Percentiles rank a stretch among this genome's conserved stretches.
Evolutionary conservation across 768 basidiomycete species (phyloP).

Genomic region (Phaeotremella skinneri): DNA sequence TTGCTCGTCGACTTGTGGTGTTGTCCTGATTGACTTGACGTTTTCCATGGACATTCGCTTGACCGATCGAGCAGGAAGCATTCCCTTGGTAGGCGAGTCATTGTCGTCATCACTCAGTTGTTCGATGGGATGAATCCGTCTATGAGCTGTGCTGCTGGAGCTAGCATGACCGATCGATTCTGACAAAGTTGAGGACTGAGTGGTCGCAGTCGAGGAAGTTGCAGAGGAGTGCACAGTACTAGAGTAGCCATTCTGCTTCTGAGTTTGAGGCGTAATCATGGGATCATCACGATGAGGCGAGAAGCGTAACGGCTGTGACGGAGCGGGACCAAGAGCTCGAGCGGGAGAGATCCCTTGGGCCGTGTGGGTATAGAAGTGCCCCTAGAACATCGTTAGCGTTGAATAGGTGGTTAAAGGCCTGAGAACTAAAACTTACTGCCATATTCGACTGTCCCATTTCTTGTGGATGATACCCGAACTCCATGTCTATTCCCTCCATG

Average conservation of each 20-base stretch:
- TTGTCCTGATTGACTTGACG: background rate
- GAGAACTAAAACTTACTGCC: background rate
- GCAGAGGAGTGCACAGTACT: constrained; percentile 29
- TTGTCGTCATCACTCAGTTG: constrained; percentile 34
- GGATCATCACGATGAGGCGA: constrained; percentile 22
- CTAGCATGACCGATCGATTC: constrained; percentile 14
- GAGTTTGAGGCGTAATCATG: constrained; percentile 32
- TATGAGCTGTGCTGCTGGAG: constrained; percentile 12
- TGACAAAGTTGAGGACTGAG: constrained; percentile 15
- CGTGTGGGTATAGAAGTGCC: constrained; percentile 10
- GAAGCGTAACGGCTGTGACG: constrained; percentile 25
- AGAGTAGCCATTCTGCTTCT: constrained; percentile 22
- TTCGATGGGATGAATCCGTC: background rate
- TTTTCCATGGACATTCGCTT: constrained; percentile 1
- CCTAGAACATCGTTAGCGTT: background rate
- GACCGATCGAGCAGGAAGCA: constrained; percentile 14
- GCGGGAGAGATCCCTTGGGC: constrained; percentile 42
- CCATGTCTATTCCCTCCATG: constrained; percentile 10
- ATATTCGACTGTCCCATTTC: background rate
- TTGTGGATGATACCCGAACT: background rate
- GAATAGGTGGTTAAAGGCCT: background rate
- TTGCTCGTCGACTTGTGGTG: background rate
- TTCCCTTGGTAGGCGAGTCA: constrained; percentile 37
- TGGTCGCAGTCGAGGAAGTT: constrained; percentile 27
- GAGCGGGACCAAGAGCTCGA: constrained; percentile 42